A percentile compares a stretch with the other conserved stretches of the same genome.
phyloP scores from a whole-genome alignment of 306 rosid genomes.

The Prunus mume region DNA sequence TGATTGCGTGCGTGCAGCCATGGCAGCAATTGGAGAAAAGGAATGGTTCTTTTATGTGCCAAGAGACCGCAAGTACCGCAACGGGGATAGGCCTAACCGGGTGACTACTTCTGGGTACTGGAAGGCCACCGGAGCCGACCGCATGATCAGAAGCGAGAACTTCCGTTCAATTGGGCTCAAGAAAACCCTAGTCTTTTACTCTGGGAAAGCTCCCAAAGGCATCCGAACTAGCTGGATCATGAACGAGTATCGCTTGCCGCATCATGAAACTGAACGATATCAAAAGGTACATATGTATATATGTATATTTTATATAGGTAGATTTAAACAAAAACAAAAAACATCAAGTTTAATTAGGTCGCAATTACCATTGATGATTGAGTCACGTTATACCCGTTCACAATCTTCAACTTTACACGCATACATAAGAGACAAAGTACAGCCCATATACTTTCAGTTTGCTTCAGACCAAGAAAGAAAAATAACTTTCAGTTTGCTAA shows the following conservation, averaged over 20 bases:
- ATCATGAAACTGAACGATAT: slow-evolving; percentile 89
- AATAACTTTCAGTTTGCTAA: too few relatives aligned
- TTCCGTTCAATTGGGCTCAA: slow-evolving; percentile 82
- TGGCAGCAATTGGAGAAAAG: slow-evolving; percentile 99
- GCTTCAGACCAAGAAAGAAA: too few relatives aligned
- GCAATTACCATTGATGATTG: too few relatives aligned
- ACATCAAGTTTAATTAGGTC: too few relatives aligned
- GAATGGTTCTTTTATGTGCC: slow-evolving; percentile 99
- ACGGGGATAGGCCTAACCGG: slow-evolving; percentile 91
- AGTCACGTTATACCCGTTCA: too few relatives aligned
- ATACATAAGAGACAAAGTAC: too few relatives aligned
- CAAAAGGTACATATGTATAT: slow-evolving; percentile 59
- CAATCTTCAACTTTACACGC: too few relatives aligned
- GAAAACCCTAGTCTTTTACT: slow-evolving; percentile 99
- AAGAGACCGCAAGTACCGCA: slow-evolving; percentile 79
- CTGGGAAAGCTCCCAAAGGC: slow-evolving; percentile 97
- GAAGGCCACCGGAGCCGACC: slow-evolving; percentile 98
- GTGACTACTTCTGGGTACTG: slow-evolving; percentile 96
- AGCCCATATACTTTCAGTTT: too few relatives aligned
- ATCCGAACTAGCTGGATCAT: slow-evolving; percentile 96
- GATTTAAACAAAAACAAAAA: too few relatives aligned
- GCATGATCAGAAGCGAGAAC: slow-evolving; percentile 80
- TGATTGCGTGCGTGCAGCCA: slow-evolving; percentile 36
- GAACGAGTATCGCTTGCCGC: slow-evolving; percentile 98
- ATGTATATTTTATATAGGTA: neutral